A percentile compares a stretch with the other conserved stretches of the same genome.
phyloP scores from a whole-genome alignment of 2,329 filamentous ascomycete species.

The Coniochaeta sp. region DNA sequence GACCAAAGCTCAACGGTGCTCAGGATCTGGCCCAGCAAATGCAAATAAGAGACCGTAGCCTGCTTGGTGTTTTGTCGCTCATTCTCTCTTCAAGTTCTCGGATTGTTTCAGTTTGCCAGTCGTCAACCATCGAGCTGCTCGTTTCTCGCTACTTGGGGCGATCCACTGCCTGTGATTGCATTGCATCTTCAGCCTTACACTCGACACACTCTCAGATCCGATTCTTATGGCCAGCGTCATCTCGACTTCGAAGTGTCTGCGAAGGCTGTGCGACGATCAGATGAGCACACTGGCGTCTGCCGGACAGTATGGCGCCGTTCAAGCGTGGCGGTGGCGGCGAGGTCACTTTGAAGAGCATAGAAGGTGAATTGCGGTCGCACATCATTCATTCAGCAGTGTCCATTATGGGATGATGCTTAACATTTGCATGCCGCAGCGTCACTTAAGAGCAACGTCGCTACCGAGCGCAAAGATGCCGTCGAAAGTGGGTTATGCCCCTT shows the following conservation, averaged over 20 bases:
- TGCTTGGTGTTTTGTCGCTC: neutral
- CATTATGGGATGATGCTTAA: constrained; percentile 3
- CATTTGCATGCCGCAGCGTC: constrained; percentile 5
- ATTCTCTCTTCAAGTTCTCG: neutral
- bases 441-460: constrained; percentile 8
- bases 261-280: neutral
- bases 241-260: neutral
- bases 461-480: constrained; percentile 11
- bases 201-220: neutral
- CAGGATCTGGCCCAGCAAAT: neutral
- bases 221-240: neutral
- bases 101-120: neutral
- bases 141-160: neutral
- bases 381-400: neutral
- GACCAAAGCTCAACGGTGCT: neutral
- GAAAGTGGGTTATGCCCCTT: constrained; percentile 10
- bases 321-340: constrained; percentile 1
- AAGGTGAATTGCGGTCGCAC: neutral
- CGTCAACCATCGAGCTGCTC: neutral
- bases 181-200: neutral
- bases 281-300: neutral
- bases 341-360: neutral
- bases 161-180: neutral
- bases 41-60: neutral
- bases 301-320: neutral